Evolutionary conservation across 176 grass and related monocot species (phyloP), one percentile per base, ranked within the genome.

Genomic region (Oryza longistaminata): DNA sequence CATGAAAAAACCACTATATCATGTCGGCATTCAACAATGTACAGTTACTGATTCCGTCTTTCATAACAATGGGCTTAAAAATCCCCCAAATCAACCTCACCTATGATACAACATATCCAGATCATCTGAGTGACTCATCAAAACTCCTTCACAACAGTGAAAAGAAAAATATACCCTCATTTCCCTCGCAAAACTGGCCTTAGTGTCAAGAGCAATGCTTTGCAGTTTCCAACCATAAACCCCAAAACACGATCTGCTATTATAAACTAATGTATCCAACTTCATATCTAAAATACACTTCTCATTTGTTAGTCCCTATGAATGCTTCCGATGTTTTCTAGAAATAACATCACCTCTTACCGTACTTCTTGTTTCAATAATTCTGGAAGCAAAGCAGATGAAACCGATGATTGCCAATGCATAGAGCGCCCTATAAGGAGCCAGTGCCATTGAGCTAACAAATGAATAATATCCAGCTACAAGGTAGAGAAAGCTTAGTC

Each of bases 401-500:
- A 87, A 76, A n/a, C 96, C 93, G 14, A 99, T 83, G n/a, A 72
- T 39, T 17, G 90, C 83, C 91, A 96, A 75, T 29, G 91, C 89
- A 83, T 99, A 99, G 52, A 96, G 85, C 37, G 75, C 74, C 80
- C 85, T 94, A n/a, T 99, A 94, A 69, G 96, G 93, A 3, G 78
- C 90, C 80, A 88, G 88, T 68, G 74, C 48, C 81, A 99, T 86
- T 42, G 96, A 85, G 33, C 74, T 83, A 45, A 88, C 46, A 16
- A 96, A 94, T 61, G 93, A 90, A 80, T 92, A 92, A 89, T 86
- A 96, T 21, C 96, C 96, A 66, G 82, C 87, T n/a, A 99, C 46
- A 43, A 96, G 78, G 83, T 99, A 99, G 3, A 96, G 70, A 87
- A 90, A 88, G 81, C 91, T 96, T 14, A 96, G 78, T 70, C 91